Evolutionary conservation across 2,329 filamentous ascomycete species (phyloP).

Genomic region (Fusarium annulatum): DNA sequence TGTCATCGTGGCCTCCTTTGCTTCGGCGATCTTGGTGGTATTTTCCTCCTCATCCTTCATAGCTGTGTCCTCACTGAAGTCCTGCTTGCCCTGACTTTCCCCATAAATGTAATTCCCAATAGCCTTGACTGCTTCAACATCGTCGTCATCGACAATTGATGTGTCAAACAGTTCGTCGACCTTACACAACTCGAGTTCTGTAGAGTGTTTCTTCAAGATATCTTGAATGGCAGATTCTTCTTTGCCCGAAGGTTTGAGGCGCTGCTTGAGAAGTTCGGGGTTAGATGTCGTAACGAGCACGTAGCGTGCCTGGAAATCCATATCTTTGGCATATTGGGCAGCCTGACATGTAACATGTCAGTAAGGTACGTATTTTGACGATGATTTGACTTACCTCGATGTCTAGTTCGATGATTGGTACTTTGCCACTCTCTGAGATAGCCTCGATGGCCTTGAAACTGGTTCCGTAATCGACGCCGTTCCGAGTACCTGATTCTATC

Average conservation of each 20-base stretch:
- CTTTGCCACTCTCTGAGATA: slow-evolving; percentile 65
- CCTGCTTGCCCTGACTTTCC: slow-evolving; percentile 16
- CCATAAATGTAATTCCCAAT: slow-evolving; percentile 47
- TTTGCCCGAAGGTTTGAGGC: slow-evolving; percentile 45
- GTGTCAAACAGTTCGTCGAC: slow-evolving; percentile 45
- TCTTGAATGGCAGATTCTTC: slow-evolving; percentile 39
- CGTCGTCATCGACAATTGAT: slow-evolving; percentile 44
- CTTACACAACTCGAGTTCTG: slow-evolving; percentile 44
- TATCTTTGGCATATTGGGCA: slow-evolving; percentile 67
- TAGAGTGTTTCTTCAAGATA: slow-evolving; percentile 35
- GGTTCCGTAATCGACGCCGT: slow-evolving; percentile 66
- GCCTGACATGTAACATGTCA: slow-evolving; percentile 53
- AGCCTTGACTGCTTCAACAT: slow-evolving; percentile 36
- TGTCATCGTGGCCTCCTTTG: slow-evolving; percentile 35
- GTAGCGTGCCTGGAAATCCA: slow-evolving; percentile 65
- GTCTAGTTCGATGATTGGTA: slow-evolving; percentile 67
- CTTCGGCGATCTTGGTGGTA: background rate
- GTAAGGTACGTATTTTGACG: background rate
- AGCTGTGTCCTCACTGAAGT: slow-evolving; percentile 29
- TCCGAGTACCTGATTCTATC: slow-evolving; percentile 64
- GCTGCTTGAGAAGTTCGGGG: slow-evolving; percentile 42
- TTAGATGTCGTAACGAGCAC: slow-evolving; percentile 62
- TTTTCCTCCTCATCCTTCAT: slow-evolving; percentile 34
- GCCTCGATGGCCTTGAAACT: slow-evolving; percentile 64
- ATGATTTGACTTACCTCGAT: slow-evolving; percentile 57